phyloP scores from a whole-genome alignment of 345 rosid genomes.

The Gossypium longicalyx region DNA sequence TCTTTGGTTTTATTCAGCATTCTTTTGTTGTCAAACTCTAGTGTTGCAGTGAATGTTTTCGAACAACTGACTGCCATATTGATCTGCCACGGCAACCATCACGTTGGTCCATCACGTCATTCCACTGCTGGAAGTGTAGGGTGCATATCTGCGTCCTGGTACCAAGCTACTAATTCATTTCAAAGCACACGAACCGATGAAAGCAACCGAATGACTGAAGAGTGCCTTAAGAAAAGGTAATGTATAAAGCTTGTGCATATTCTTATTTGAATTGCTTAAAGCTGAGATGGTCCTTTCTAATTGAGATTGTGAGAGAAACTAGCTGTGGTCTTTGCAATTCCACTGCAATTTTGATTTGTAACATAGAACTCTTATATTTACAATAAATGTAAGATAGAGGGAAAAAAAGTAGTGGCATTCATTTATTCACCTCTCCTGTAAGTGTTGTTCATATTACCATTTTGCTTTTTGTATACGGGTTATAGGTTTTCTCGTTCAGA shows the following conservation, averaged over 20 bases:
- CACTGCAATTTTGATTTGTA: conserved; percentile 55
- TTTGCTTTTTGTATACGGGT: background rate
- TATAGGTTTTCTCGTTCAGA: background rate
- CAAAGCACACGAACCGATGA: conserved; percentile 4
- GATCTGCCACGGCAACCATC: background rate
- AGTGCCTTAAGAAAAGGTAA: conserved; percentile 16
- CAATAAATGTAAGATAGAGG: conserved; percentile 22
- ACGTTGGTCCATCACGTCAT: background rate
- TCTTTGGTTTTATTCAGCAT: conserved; percentile 16
- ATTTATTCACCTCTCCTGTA: conserved; percentile 28
- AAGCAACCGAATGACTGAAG: background rate
- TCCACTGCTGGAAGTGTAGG: conserved; percentile 1
- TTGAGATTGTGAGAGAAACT: conserved; percentile 30
- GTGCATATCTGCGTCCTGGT: background rate
- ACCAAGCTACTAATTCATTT: conserved; percentile 23
- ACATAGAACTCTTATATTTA: conserved; percentile 39
- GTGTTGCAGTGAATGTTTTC: conserved; percentile 14
- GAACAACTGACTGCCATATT: background rate
- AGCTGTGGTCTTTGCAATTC: conserved; percentile 25
- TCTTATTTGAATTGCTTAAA: conserved; percentile 22
- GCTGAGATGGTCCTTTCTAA: conserved; percentile 22
- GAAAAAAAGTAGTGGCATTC: conserved; percentile 29
- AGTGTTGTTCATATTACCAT: conserved; percentile 2
- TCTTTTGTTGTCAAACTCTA: conserved; percentile 4
- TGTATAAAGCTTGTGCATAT: conserved; percentile 20